Evolutionary conservation across 2,329 filamentous ascomycete genomes (phyloP), one percentile per base, ranked within the genome.

Genomic region (Pyrenochaeta sp.): DNA sequence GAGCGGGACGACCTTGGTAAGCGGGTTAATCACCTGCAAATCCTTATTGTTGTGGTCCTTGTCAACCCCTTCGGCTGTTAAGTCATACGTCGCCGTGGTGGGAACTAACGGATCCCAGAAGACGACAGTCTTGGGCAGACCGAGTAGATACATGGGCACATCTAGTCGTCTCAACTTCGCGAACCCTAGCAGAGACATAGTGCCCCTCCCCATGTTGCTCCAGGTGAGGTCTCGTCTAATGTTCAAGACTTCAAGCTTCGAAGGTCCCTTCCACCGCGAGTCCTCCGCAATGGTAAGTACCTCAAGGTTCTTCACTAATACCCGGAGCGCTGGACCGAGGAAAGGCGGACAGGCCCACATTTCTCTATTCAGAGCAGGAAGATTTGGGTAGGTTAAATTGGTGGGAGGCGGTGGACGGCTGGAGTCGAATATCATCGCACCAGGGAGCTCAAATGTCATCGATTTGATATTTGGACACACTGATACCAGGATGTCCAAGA

Each of bases 391-490:
- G 13, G 48, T 37, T 5, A 45, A 2, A 8, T 52, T 42, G 12
- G 36, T 9, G 10, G 42, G 50, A 10, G 19, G 37, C 39, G 50
- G 46, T 36, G 59, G 45, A 19, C 32, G 34, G 8, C 34, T 19
- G 10, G 22, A 40, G 28, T 49, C 48, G 9, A 59, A 51, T 1
- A 13, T 25, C 4, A 27, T 54, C 27, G 56, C 39, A 27, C 40
- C 50, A 2, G 60, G 62, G 19, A 68, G 49, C 28, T 68, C 43
- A 24, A 66, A 7, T 6, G 49, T 54, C 1, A 69, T 6, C 9
- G 55, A 47, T 32, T 49, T 66, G 13, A 69, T 50, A 28, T 64
- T 65, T 19, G 59, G 56, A 36, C 61, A 61, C 5, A 62, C 36
- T 1, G 52, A 46, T 19, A 62, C 25, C 6, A 69, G 52, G 12